Conservation (phyloP, 2,329 filamentous ascomycete species). For the Aspergillus fumigatiaffinis region DNA sequence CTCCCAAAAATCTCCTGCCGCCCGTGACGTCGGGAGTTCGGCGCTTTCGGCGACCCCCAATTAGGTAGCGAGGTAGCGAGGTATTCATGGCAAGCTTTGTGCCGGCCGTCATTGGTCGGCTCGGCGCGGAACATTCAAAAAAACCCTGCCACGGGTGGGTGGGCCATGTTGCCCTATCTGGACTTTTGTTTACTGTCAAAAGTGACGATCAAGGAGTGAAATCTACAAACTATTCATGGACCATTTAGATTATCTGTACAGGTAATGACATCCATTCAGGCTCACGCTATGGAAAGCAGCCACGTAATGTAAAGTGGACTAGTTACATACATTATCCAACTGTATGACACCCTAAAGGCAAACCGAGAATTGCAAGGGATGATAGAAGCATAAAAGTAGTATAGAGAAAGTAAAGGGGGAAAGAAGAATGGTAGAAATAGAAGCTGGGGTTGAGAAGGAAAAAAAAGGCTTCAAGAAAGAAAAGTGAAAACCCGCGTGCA, state of each 20-base stretch:
- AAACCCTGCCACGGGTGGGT: slow-evolving; percentile 9
- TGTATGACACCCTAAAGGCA: slow-evolving; percentile 28
- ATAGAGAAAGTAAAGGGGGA: slow-evolving; percentile 12
- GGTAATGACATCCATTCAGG: slow-evolving; percentile 12
- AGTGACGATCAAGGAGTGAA: background rate
- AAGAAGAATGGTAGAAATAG: slow-evolving; percentile 17
- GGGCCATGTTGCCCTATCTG: slow-evolving; percentile 12
- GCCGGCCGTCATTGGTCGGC: slow-evolving; percentile 22
- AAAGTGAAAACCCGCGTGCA: slow-evolving; percentile 10
- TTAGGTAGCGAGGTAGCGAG: too few species aligned
- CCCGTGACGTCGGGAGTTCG: slow-evolving; percentile 28
- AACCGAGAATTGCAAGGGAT: slow-evolving; percentile 19
- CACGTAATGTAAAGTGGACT: slow-evolving; percentile 21
- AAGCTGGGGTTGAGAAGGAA: slow-evolving; percentile 17
- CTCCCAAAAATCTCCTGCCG: slow-evolving; percentile 7
- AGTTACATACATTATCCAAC: slow-evolving; percentile 39
- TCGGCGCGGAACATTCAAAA: slow-evolving; percentile 16
- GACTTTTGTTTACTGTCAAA: slow-evolving; percentile 13
- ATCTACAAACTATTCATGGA: background rate
- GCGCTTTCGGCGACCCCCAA: slow-evolving; percentile 25
- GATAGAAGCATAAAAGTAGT: slow-evolving; percentile 1
- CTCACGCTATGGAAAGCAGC: slow-evolving; percentile 8
- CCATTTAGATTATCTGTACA: slow-evolving; percentile 3
- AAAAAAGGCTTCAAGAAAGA: slow-evolving; percentile 8
- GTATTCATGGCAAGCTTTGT: slow-evolving; percentile 10